A percentile compares a stretch with the other conserved stretches of the same genome.
phyloP scores from a whole-genome alignment of 1,139 yeast genomes.

The Geotrichum reessii region DNA sequence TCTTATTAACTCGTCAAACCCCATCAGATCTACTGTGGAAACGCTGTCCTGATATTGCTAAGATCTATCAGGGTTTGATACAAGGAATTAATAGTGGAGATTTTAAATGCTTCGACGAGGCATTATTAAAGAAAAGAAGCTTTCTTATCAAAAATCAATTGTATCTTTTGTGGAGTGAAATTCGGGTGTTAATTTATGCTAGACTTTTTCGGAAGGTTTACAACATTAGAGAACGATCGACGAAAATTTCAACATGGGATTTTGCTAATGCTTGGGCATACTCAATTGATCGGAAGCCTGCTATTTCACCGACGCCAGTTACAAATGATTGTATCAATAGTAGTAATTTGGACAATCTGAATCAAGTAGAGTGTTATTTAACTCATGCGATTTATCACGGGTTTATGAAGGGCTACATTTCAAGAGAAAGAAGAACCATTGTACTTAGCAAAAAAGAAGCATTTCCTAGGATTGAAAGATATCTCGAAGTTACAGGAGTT shows the following conservation, averaged over 20 bases:
- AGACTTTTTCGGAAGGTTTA: constrained; percentile 50
- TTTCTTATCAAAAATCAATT: constrained; percentile 55
- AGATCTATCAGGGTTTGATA: constrained; percentile 49
- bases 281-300: constrained; percentile 15
- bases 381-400: constrained; percentile 64
- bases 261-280: constrained; percentile 46
- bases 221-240: constrained; percentile 33
- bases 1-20: constrained; percentile 27
- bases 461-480: constrained; percentile 20
- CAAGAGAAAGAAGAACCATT: constrained; percentile 66
- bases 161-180: constrained; percentile 54
- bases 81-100: constrained; percentile 52
- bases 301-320: not conserved
- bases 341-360: constrained; percentile 30
- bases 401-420: constrained; percentile 72
- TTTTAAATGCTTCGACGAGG: constrained; percentile 44
- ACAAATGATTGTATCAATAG: constrained; percentile 17
- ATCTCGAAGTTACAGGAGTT: constrained; percentile 8
- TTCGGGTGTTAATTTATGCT: constrained; percentile 49
- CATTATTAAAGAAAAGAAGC: constrained; percentile 43
- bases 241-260: constrained; percentile 46
- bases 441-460: constrained; percentile 56
- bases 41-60: constrained; percentile 41
- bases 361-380: constrained; percentile 64
- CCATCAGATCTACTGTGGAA: constrained; percentile 42